Evolutionary conservation across 208 protist genomes (phyloP).

Genomic region (Trypanosoma theileri): DNA sequence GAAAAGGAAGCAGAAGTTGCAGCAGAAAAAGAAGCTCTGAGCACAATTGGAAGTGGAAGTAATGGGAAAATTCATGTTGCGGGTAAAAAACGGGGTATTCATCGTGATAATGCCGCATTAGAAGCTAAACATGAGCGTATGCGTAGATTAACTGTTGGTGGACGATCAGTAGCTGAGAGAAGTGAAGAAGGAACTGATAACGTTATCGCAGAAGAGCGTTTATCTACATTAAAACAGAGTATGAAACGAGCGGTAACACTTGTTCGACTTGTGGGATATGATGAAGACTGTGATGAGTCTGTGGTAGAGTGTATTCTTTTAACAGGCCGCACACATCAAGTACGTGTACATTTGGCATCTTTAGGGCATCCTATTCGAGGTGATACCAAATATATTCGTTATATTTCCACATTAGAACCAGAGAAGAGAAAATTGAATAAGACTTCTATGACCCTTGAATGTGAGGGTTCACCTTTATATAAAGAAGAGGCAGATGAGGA

Average conservation of each 20-base stretch:
- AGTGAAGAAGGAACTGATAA: background rate
- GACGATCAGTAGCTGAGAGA: background rate
- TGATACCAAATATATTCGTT: slow-evolving; percentile 74
- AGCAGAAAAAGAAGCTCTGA: slow-evolving; percentile 5
- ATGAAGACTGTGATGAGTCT: slow-evolving; percentile 37
- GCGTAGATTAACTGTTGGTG: slow-evolving; percentile 48
- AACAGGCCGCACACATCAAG: slow-evolving; percentile 92
- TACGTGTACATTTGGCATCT: slow-evolving; percentile 87
- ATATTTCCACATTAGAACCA: background rate
- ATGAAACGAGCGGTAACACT: slow-evolving; percentile 51
- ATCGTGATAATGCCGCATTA: slow-evolving; percentile 20
- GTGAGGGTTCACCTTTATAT: background rate
- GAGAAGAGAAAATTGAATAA: background rate
- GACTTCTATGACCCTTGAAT: background rate
- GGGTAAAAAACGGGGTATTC: slow-evolving; percentile 1
- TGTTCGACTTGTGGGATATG: slow-evolving; percentile 43
- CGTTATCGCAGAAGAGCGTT: background rate
- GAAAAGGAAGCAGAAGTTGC: slow-evolving; percentile 9
- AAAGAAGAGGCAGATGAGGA: background rate
- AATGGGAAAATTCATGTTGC: background rate
- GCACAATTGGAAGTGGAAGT: background rate
- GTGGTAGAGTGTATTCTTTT: slow-evolving; percentile 76
- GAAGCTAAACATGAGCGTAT: slow-evolving; percentile 57
- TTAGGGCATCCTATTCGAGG: slow-evolving; percentile 85
- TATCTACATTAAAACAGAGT: slow-evolving; percentile 30